A percentile compares a stretch with the other conserved stretches of the same genome.
These are phyloP conservation scores for Amanita rimosa DNA, from an alignment of 768 basidiomycete genomes.

Conservation along the genomic window DNA sequence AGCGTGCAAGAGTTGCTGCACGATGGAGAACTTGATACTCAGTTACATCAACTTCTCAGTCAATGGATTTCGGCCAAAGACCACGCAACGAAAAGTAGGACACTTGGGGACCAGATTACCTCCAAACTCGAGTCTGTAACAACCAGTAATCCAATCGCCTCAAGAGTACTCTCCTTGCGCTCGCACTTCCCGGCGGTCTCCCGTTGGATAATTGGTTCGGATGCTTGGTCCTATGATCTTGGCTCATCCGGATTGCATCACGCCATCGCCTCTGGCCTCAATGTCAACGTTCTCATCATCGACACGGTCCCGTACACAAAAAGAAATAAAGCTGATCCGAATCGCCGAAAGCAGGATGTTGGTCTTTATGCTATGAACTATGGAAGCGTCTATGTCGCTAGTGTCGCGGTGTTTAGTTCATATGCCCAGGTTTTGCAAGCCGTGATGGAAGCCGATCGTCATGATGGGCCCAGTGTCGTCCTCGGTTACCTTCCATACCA, in stretches of 20 bases:
- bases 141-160: constrained; percentile 30
- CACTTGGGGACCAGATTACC: constrained; percentile 48
- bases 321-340: constrained; percentile 55
- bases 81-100: constrained; percentile 48
- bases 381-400: constrained; percentile 93
- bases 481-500: constrained; percentile 91
- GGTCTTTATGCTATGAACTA: constrained; percentile 99
- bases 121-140: constrained; percentile 31
- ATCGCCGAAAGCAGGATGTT: constrained; percentile 88
- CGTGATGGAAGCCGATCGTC: constrained; percentile 82
- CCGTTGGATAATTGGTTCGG: constrained; percentile 96
- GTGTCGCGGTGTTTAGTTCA: constrained; percentile 90
- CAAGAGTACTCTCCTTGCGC: constrained; percentile 47
- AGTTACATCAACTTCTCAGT: constrained; percentile 62
- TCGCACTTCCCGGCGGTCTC: constrained; percentile 58
- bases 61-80: constrained; percentile 77
- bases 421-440: constrained; percentile 92
- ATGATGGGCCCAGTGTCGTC: constrained; percentile 83
- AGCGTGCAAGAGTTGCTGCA: constrained; percentile 59
- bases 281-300: constrained; percentile 92
- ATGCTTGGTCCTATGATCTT: constrained; percentile 96
- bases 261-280: constrained; percentile 78
- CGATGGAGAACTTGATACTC: constrained; percentile 30
- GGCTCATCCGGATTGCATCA: constrained; percentile 95
- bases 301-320: constrained; percentile 86